A percentile compares a stretch with the other conserved stretches of the same genome.
Evolutionary conservation across 805 yeast genomes (phyloP).

Genomic region (Ogataea allantospora): DNA sequence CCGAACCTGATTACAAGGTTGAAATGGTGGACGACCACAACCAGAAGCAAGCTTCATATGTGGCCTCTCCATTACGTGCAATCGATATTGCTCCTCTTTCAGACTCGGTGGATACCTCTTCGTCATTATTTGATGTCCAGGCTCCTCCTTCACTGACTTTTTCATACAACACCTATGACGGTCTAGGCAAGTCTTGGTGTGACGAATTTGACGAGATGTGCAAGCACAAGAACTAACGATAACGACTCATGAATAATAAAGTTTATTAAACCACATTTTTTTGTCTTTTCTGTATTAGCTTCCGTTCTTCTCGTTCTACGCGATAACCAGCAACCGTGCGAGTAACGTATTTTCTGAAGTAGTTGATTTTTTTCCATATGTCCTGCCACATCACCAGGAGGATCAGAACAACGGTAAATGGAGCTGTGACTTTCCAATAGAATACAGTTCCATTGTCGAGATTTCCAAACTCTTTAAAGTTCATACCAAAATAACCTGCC

Average conservation of each 20-base stretch:
- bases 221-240: constrained; percentile 7
- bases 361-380: constrained; percentile 8
- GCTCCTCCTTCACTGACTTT: constrained; percentile 19
- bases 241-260: neutral
- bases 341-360: constrained; percentile 6
- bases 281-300: neutral
- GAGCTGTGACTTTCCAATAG: constrained; percentile 48
- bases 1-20: constrained; percentile 30
- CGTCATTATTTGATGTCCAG: constrained; percentile 18
- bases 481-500: constrained; percentile 64
- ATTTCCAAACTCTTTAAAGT: constrained; percentile 43
- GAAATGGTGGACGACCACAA: constrained; percentile 21
- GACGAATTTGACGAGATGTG: constrained; percentile 19
- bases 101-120: constrained; percentile 15
- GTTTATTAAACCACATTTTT: constrained; percentile 1
- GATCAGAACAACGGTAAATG: constrained; percentile 38
- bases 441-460: constrained; percentile 38
- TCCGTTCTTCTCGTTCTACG: constrained; percentile 3
- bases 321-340: constrained; percentile 11
- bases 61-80: constrained; percentile 7
- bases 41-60: constrained; percentile 11
- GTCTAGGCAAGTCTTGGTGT: constrained; percentile 18
- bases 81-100: constrained; percentile 12
- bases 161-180: constrained; percentile 19
- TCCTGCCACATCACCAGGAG: constrained; percentile 36